Conservation (phyloP, 2,329 filamentous ascomycete genomes). For the Cercospora sesami region DNA sequence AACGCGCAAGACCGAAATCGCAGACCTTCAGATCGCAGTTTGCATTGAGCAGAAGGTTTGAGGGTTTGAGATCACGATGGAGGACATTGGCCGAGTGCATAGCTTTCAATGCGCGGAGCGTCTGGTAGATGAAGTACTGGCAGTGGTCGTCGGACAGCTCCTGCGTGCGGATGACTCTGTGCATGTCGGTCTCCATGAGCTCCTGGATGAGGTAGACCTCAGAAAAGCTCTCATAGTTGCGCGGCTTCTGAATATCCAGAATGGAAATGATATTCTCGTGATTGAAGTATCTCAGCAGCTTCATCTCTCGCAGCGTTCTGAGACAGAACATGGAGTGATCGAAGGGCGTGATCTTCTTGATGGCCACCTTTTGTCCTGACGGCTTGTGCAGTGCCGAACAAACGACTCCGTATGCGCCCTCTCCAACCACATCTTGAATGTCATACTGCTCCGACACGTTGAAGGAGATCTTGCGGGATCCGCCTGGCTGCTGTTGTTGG, state of each 20-base stretch:
- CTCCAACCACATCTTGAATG: constrained; percentile 98
- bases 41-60: constrained; percentile 92
- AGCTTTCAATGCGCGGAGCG: constrained; percentile 91
- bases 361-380: constrained; percentile 95
- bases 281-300: constrained; percentile 97
- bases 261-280: constrained; percentile 99
- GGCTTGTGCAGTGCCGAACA: constrained; percentile 98
- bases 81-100: constrained; percentile 99
- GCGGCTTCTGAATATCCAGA: constrained; percentile 96
- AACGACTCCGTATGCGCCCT: constrained; percentile 97
- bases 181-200: constrained; percentile 99
- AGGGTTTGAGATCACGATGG: constrained; percentile 95
- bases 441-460: constrained; percentile 99
- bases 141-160: constrained; percentile 98
- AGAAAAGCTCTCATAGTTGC: constrained; percentile 92
- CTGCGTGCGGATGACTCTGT: constrained; percentile 96
- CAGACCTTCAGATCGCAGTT: constrained; percentile 99
- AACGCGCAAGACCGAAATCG: constrained; percentile 91
- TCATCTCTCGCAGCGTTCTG: constrained; percentile 97
- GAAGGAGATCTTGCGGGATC: constrained; percentile 93
- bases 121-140: constrained; percentile 99
- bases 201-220: constrained; percentile 99
- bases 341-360: constrained; percentile 99
- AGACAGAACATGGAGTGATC: constrained; percentile 67
- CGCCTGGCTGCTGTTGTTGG: constrained; percentile 36